Percentiles rank a stretch among this genome's conserved stretches.
Evolutionary conservation across 2,329 filamentous ascomycete genomes (phyloP).

Genomic region (Aspergillus hiratsukae): DNA sequence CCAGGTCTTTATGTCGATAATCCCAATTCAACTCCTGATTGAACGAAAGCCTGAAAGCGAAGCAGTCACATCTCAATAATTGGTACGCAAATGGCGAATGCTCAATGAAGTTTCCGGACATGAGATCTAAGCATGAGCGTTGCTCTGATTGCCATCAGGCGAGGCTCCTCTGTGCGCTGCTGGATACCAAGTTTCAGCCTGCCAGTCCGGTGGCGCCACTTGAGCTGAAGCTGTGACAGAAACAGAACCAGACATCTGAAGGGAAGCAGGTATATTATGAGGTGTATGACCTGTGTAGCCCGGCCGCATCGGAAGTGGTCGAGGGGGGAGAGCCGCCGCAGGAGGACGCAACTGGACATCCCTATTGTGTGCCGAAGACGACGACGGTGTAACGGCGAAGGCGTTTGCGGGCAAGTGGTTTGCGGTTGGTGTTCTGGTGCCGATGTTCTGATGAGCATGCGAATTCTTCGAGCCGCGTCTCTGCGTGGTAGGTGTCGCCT

Average conservation of each 20-base stretch:
- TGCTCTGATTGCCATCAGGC: background rate
- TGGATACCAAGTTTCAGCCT: background rate
- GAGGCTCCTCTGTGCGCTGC: background rate
- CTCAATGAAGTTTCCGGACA: background rate
- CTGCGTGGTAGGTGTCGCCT: background rate
- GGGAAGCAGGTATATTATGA: background rate
- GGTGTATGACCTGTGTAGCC: background rate
- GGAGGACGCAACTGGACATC: background rate
- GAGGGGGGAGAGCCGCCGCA: background rate
- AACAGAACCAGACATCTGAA: background rate
- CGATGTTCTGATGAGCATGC: background rate
- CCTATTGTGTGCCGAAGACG: background rate
- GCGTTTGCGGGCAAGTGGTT: background rate
- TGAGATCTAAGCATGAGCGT: background rate
- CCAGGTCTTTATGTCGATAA: background rate
- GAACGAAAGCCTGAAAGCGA: background rate
- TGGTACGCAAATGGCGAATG: background rate
- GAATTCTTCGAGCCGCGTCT: background rate
- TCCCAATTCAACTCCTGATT: background rate
- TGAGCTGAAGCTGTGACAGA: background rate
- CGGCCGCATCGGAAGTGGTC: background rate
- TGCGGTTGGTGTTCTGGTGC: background rate
- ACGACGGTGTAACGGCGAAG: background rate
- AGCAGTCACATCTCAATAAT: background rate
- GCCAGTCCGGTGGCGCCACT: background rate